Base-by-base conservation (phyloP, 306 rosid species). In the Cyclanthera cordifolia region DNA sequence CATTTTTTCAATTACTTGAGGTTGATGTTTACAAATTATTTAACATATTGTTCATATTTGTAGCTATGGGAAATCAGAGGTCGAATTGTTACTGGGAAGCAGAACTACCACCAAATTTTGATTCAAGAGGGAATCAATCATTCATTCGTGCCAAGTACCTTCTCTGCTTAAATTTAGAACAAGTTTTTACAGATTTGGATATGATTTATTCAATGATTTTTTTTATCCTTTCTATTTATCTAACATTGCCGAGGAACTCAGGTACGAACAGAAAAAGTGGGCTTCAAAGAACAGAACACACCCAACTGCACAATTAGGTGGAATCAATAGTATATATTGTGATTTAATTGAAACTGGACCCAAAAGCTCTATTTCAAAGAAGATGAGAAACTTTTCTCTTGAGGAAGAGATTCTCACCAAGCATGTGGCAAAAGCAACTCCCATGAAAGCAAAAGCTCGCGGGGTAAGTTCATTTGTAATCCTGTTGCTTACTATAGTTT, bases 51-150 rank as follows among this genome's bases (percentile, higher is more conserved):
- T 13, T 32, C 47, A 56, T 57, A 57, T 43, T 41, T 58, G 56
- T 79, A 91, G 96, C 71, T 51, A 76, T 76, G 87, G 95, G 97
- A 52, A 91, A 91, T 73, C 81, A 53, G 56, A 87, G 75, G 74
- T 86, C 96, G 53, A 91, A 89, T 75, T 69, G 59, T 73, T 77
- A 85, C 48, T 89, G 96, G 96, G 97, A 91, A 74, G 94, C 91
- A n/a, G 79, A 76, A 53, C 76, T 87, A 43, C 89, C 87, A 0
- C 72, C 80, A 52, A 56, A 80, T 77, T 78, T 77, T 73, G 90
- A 89, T 78, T 77, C 79, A 74, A 71, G 53, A 28, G 85, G 54
- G 67, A 61, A 78, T 1, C 85, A 82, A 71, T 87, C 76, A 55
- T 84, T 87, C 79, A 87, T 87, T 70, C 82, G 79, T 53, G 76